Conservation (phyloP, 2,329 filamentous ascomycete species). For the Monilinia fructicola region DNA sequence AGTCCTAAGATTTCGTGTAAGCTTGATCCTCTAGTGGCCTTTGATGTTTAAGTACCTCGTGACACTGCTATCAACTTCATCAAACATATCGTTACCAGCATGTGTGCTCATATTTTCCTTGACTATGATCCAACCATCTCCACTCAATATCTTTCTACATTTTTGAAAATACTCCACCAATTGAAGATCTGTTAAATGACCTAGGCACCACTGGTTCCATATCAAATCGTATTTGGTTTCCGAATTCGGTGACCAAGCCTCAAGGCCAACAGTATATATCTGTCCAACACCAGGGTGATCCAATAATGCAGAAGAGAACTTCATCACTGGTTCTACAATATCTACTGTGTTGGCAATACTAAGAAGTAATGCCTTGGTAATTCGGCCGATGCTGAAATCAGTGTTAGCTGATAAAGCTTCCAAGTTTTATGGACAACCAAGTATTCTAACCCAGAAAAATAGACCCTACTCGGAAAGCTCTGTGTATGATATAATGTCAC, state of each 20-base stretch:
- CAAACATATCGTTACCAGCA: constrained; percentile 65
- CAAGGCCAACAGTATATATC: constrained; percentile 71
- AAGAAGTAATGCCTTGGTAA: constrained; percentile 76
- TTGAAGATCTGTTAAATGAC: constrained; percentile 75
- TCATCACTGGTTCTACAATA: constrained; percentile 78
- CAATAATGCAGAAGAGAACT: constrained; percentile 68
- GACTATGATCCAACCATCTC: constrained; percentile 62
- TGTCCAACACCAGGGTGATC: constrained; percentile 57
- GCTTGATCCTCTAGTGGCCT: background rate
- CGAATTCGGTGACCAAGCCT: constrained; percentile 61
- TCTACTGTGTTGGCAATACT: constrained; percentile 71
- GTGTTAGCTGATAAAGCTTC: background rate
- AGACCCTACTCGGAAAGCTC: background rate
- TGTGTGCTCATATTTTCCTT: constrained; percentile 62
- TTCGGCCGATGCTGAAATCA: constrained; percentile 69
- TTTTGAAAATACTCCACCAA: constrained; percentile 64
- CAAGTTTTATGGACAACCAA: background rate
- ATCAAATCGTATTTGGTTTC: constrained; percentile 69
- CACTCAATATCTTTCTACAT: constrained; percentile 55
- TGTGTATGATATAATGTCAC: too few species aligned
- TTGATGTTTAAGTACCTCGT: constrained; percentile 53
- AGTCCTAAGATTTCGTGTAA: constrained; percentile 47
- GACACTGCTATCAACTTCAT: constrained; percentile 73
- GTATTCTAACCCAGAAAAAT: background rate
- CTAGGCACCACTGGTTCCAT: constrained; percentile 89